phyloP scores from a whole-genome alignment of 2,329 filamentous ascomycete genomes.

The Coniella lustricola region DNA sequence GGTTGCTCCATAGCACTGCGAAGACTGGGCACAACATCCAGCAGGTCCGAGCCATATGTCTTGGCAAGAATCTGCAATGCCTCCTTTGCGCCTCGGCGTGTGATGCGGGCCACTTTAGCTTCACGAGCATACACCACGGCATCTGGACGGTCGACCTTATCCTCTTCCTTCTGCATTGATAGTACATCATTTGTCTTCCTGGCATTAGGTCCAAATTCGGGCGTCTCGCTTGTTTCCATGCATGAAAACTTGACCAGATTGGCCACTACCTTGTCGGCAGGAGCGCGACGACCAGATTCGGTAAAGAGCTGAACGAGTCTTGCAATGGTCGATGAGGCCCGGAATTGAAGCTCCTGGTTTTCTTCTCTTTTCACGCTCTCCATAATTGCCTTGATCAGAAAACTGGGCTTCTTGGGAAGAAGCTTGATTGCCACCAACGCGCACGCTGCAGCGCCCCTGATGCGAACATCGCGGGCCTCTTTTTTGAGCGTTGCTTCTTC shows the following conservation, averaged over 20 bases:
- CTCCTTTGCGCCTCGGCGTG: constrained; percentile 87
- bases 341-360: constrained; percentile 77
- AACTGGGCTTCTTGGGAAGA: constrained; percentile 87
- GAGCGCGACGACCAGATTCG: constrained; percentile 67
- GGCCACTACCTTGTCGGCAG: constrained; percentile 90
- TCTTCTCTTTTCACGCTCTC: constrained; percentile 96
- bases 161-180: constrained; percentile 94
- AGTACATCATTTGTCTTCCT: constrained; percentile 72
- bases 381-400: constrained; percentile 95
- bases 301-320: constrained; percentile 82
- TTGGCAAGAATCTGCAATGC: constrained; percentile 80
- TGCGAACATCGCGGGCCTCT: constrained; percentile 73
- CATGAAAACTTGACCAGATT: constrained; percentile 98
- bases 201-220: constrained; percentile 83
- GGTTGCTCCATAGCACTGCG: constrained; percentile 75
- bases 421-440: constrained; percentile 81
- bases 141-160: constrained; percentile 86
- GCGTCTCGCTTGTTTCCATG: constrained; percentile 94
- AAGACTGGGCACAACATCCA: constrained; percentile 80
- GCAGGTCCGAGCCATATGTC: constrained; percentile 69
- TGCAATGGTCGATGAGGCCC: constrained; percentile 79
- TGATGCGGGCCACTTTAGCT: constrained; percentile 81
- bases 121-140: constrained; percentile 85
- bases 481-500: constrained; percentile 74
- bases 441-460: constrained; percentile 79